Percentiles rank a stretch among this genome's conserved stretches.
Evolutionary conservation across 306 rosid genomes (phyloP).

Genomic region (Corylus avellana): DNA sequence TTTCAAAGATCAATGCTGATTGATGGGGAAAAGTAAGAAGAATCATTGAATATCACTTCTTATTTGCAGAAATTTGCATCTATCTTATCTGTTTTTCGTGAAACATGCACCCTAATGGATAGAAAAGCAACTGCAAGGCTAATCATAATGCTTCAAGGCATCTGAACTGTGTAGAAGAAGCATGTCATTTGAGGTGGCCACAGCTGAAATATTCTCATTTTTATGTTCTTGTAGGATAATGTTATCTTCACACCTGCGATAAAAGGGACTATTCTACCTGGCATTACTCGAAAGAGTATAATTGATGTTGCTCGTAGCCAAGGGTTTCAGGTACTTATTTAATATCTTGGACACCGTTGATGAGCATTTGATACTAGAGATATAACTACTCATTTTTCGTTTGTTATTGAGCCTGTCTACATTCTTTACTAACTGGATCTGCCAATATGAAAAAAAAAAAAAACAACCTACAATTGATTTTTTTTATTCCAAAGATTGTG

Average conservation of each 20-base stretch:
- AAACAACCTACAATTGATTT: too few relatives aligned
- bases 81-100: background rate
- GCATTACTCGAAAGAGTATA: constrained; percentile 93
- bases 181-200: constrained; percentile 16
- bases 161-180: background rate
- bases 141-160: background rate
- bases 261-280: constrained; percentile 95
- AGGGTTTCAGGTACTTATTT: constrained; percentile 77
- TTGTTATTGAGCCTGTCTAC: background rate
- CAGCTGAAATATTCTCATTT: constrained; percentile 11
- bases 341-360: constrained; percentile 23
- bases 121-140: background rate
- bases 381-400: background rate
- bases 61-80: background rate
- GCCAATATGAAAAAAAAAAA: background rate
- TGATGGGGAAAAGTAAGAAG: background rate
- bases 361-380: constrained; percentile 20
- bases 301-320: constrained; percentile 88
- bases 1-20: background rate
- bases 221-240: constrained; percentile 52
- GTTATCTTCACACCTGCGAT: constrained; percentile 81
- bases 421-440: constrained; percentile 9
- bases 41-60: background rate
- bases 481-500: background rate
- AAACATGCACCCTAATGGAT: background rate